A percentile compares a stretch with the other conserved stretches of the same genome.
Conservation (phyloP, 2,329 filamentous ascomycete genomes). For the Ophiostoma pallidulum region DNA sequence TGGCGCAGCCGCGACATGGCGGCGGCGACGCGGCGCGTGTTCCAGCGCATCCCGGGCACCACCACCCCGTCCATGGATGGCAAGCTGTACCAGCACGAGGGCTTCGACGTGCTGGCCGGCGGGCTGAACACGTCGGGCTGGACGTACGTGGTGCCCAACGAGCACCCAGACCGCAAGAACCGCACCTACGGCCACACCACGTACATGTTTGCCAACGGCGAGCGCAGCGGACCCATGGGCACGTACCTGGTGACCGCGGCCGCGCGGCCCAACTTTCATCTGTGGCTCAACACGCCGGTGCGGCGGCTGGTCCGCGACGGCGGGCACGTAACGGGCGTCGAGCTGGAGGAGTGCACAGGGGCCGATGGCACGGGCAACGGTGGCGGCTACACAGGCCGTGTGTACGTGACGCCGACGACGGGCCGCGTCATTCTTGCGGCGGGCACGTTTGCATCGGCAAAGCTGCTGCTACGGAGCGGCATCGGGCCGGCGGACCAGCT, state of each 20-base stretch:
- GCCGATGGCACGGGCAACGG: conserved; percentile 27
- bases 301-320: conserved; percentile 49
- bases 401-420: conserved; percentile 48
- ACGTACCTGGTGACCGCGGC: conserved; percentile 55
- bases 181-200: conserved; percentile 49
- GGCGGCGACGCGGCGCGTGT: conserved; percentile 50
- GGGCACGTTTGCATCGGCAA: conserved; percentile 60
- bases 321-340: conserved; percentile 49
- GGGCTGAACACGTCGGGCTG: conserved; percentile 38
- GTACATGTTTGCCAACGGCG: conserved; percentile 53
- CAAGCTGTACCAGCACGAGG: conserved; percentile 56
- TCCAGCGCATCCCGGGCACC: conserved; percentile 61
- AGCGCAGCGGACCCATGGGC: conserved; percentile 55
- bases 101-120: conserved; percentile 51
- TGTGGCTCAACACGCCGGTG: conserved; percentile 53
- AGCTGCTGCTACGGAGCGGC: conserved; percentile 57
- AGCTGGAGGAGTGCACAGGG: conserved; percentile 43
- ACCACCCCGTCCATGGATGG: conserved; percentile 57
- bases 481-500: conserved; percentile 57
- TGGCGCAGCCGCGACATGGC: conserved; percentile 59
- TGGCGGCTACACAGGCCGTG: conserved; percentile 47
- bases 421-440: conserved; percentile 61
- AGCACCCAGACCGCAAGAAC: conserved; percentile 50
- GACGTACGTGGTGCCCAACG: conserved; percentile 44
- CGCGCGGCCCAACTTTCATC: conserved; percentile 47